Conservation (phyloP, 78 protist species). For the Chrysochromulina parva region DNA sequence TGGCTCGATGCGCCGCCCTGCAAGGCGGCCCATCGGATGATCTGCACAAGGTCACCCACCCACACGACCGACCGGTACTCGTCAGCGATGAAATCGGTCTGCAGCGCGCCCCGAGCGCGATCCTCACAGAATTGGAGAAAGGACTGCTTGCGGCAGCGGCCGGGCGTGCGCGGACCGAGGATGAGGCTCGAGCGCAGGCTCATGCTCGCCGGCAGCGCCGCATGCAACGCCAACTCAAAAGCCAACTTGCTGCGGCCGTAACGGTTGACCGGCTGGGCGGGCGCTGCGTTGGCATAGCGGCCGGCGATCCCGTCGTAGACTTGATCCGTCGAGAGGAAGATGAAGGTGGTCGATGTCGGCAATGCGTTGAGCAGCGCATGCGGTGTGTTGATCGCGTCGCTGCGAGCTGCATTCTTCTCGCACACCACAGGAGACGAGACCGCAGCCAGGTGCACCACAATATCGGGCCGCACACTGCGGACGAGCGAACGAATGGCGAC, state of each 20-base stretch:
- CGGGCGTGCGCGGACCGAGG: neutral
- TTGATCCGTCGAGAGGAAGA: neutral
- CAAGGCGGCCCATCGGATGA: too few species aligned
- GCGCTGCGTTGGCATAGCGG: neutral
- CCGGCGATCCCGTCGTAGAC: neutral
- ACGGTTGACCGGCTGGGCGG: neutral
- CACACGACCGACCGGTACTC: too few species aligned
- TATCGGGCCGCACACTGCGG: neutral
- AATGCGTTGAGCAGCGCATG: neutral
- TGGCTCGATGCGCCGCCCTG: too few species aligned
- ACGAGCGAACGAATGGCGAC: neutral
- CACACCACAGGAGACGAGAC: neutral
- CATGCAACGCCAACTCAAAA: neutral
- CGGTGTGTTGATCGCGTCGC: neutral
- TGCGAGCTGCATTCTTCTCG: neutral
- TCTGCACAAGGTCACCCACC: too few species aligned
- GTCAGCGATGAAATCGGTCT: too few species aligned
- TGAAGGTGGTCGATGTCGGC: neutral
- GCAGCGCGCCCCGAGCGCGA: neutral
- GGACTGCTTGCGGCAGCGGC: neutral
- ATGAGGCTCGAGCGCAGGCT: neutral
- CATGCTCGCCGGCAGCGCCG: neutral
- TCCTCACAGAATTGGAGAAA: neutral
- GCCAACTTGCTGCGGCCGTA: neutral
- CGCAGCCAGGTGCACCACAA: neutral